Base-by-base conservation (phyloP, 75 land plant genomes). In the Adiantum capillusveneris region DNA sequence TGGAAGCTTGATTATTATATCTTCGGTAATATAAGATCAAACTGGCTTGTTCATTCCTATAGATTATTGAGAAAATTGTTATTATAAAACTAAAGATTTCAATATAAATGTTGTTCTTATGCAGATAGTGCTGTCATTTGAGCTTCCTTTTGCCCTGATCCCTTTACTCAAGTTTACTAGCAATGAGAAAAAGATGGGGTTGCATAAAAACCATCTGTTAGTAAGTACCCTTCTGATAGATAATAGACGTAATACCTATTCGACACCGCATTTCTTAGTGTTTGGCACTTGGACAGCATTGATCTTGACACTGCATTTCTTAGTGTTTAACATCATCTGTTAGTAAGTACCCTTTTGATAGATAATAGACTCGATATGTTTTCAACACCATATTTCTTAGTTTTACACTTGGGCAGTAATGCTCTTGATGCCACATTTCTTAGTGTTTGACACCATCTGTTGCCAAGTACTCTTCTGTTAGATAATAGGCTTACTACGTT, bases 1-100 rank as follows among this genome's bases (percentile, higher is more conserved):
- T 45, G 64, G 55, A 14, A 14, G 41, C 43, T 26, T 61, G 13
- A 61, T 61, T 17, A 61, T 61, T 21, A 19, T 61, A 24, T 61
- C 53, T 0, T 44, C 64, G 57, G 64, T 58, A 58, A 20, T 34
- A 34, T 9, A 11, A 0, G 19, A 1, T 60, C n/a, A n/a, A n/a
- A n/a, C n/a, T n/a, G n/a, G n/a, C n/a, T n/a, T n/a, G n/a, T n/a
- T n/a, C n/a, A n/a, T n/a, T n/a, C n/a, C n/a, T n/a, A n/a, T n/a
- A n/a, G n/a, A n/a, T n/a, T 9, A 34, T 34, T 34, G 37, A 34
- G 37, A 34, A 34, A 34, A 34, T 3, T 3, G 37, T 34, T 34
- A n/a, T n/a, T n/a, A n/a, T n/a, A n/a, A n/a, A n/a, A n/a, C n/a
- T n/a, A n/a, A n/a, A n/a, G n/a, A n/a, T n/a, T n/a, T n/a, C n/a